Conservation (phyloP, 2,329 filamentous ascomycete genomes). For the Colletotrichum godetiae region DNA sequence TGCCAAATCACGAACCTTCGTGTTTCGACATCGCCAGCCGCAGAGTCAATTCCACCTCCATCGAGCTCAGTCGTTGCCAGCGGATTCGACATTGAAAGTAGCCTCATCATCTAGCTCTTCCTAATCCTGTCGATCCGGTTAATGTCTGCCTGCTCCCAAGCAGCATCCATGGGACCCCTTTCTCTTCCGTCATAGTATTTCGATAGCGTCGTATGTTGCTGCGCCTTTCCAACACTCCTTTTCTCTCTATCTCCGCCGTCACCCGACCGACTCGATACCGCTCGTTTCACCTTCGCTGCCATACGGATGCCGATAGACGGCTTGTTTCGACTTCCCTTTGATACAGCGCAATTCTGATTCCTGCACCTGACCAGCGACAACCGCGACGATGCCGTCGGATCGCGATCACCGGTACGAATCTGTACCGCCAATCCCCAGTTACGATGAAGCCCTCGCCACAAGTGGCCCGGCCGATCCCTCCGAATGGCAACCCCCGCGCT, state of each 20-base stretch:
- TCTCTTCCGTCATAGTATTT: constrained; percentile 29
- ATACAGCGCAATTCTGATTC: neutral
- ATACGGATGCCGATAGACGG: neutral
- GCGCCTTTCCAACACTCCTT: constrained; percentile 23
- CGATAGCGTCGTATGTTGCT: constrained; percentile 22
- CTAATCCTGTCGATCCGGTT: constrained; percentile 1
- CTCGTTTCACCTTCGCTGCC: neutral
- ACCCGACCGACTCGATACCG: constrained; percentile 6
- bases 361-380: neutral
- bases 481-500: constrained; percentile 44
- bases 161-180: constrained; percentile 32
- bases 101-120: neutral
- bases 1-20: constrained; percentile 19
- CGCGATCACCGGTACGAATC: constrained; percentile 48
- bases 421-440: constrained; percentile 51
- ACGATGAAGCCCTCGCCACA: constrained; percentile 54
- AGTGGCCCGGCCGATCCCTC: constrained; percentile 46
- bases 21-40: constrained; percentile 13
- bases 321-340: neutral
- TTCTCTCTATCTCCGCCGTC: neutral
- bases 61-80: neutral
- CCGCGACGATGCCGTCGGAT: constrained; percentile 33
- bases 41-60: neutral
- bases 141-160: constrained; percentile 27
- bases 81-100: constrained; percentile 13